Percentiles rank a stretch among this genome's conserved stretches.
These are phyloP conservation scores for Turnera subulata DNA, from an alignment of 345 rosid genomes.

Conservation along the genomic window DNA sequence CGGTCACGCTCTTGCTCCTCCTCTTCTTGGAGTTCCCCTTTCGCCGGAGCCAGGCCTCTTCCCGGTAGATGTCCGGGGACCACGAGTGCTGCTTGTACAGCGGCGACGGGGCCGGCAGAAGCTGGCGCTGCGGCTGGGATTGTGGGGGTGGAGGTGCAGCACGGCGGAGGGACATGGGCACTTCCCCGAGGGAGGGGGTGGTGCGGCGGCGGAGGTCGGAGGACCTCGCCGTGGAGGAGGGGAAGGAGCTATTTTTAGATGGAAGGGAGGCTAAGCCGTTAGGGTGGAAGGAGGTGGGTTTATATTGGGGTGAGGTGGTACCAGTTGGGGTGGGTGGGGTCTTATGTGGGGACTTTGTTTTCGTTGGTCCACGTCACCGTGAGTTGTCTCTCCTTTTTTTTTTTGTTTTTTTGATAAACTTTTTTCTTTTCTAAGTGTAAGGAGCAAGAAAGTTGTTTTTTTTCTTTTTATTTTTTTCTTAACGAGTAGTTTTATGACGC, in stretches of 20 bases:
- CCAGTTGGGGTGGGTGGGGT: conserved; percentile 9
- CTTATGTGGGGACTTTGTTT: conserved; percentile 2
- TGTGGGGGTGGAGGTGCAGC: conserved; percentile 1
- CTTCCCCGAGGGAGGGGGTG: conserved; percentile 3
- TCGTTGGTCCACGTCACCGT: conserved; percentile 15
- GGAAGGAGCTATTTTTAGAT: neutral
- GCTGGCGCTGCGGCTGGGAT: neutral
- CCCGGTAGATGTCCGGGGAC: conserved; percentile 83
- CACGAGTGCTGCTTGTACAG: conserved; percentile 74
- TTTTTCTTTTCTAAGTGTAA: no score
- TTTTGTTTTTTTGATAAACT: neutral
- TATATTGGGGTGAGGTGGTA: conserved; percentile 13
- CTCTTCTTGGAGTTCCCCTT: conserved; percentile 43
- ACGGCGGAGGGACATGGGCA: conserved; percentile 12
- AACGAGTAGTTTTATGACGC: no score
- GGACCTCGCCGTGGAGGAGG: conserved; percentile 21
- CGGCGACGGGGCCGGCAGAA: conserved; percentile 26
- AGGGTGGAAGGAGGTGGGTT: neutral
- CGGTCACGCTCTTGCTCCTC: conserved; percentile 77
- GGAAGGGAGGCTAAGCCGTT: neutral
- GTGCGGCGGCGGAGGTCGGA: conserved; percentile 27
- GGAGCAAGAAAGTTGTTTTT: no score
- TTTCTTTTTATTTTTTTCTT: no score
- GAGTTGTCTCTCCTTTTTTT: conserved; percentile 16
- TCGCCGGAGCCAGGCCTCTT: conserved; percentile 82